Evolutionary conservation across 1,139 yeast genomes (phyloP), one percentile per base, ranked within the genome.

Genomic region (Meyerozyma athensensis): DNA sequence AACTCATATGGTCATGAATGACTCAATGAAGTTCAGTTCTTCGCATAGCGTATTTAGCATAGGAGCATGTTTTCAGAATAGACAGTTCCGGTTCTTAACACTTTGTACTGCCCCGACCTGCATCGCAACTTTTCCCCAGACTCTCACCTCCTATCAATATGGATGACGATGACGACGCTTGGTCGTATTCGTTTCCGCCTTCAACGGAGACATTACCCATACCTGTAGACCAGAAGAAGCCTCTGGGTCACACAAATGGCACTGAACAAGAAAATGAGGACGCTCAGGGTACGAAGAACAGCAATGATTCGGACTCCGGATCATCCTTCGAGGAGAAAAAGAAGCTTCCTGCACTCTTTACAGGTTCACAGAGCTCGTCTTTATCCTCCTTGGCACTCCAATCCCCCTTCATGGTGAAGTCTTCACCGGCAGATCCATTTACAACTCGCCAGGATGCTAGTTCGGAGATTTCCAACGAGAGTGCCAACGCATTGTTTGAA

Each of bases 391-490:
- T 51, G 10, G 54, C 65, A 4, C 50, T 68, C 12, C 70, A 64
- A 41, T 61, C 71, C 4, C 65, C 71, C 8, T 64, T 65, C 39
- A 38, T 61, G 33, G 58, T 53, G 32, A 77, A 77, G 46, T 63
- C 81, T 3, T 55, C 68, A 0, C 83, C 83, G 0, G 83, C 84
- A 0, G 63, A 72, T 43, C 84, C 86, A 0, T 72, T 67, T 35
- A 75, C 81, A 2, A 79, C 85, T 0, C 70, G 56, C 38, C 71
- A 76, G 33, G 83, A 78, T 47, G 76, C 74, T 10, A 64, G 49
- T 39, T 64, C 71, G n/a, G 52, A 64, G 16, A 53, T 67, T 6
- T 65, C 73, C 10, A 63, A 56, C 39, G 74, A 68, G 28, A 45
- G 47, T 35, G 14, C 49, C 36, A 48, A 43, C 33, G 41, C 47